Evolutionary conservation across 176 grass and related monocot genomes (phyloP).

Genomic region (Paspalum vaginatum): DNA sequence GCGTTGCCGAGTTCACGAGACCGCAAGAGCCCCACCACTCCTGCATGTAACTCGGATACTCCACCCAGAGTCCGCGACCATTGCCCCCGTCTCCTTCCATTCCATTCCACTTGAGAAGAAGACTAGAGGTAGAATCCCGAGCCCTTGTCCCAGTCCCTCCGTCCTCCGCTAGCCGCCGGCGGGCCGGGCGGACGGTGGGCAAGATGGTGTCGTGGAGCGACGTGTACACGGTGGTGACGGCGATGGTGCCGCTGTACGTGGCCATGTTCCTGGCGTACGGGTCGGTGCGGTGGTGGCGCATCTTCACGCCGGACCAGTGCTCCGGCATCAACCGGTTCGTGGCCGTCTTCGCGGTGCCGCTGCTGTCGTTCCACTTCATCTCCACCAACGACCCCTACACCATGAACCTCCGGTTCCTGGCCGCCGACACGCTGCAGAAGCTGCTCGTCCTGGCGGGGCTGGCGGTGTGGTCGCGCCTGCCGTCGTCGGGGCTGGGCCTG

Average conservation of each 20-base stretch:
- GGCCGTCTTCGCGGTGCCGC: slow-evolving; percentile 82
- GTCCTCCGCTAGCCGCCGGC: neutral
- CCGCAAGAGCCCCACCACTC: slow-evolving; percentile 6
- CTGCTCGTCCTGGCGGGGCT: slow-evolving; percentile 65
- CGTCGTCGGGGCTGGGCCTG: neutral
- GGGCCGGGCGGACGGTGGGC: neutral
- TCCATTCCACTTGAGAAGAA: neutral
- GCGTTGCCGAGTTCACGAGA: slow-evolving; percentile 1
- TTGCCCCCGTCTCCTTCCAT: neutral
- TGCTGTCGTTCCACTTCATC: slow-evolving; percentile 94
- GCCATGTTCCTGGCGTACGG: slow-evolving; percentile 96
- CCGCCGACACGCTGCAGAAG: slow-evolving; percentile 90
- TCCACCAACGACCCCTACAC: slow-evolving; percentile 76
- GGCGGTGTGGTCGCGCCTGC: slow-evolving; percentile 46
- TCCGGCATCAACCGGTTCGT: slow-evolving; percentile 92
- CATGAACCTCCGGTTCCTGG: slow-evolving; percentile 84
- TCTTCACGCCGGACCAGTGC: slow-evolving; percentile 94
- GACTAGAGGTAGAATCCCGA: neutral
- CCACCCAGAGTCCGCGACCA: neutral
- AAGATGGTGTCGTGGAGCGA: slow-evolving; percentile 69
- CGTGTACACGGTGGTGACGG: slow-evolving; percentile 69
- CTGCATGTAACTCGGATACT: slow-evolving; percentile 27
- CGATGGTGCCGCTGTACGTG: slow-evolving; percentile 88
- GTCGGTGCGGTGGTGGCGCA: slow-evolving; percentile 97
- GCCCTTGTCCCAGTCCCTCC: neutral